Base-by-base conservation (phyloP, 352 stramenopile species). In the Pythium aquatile region DNA sequence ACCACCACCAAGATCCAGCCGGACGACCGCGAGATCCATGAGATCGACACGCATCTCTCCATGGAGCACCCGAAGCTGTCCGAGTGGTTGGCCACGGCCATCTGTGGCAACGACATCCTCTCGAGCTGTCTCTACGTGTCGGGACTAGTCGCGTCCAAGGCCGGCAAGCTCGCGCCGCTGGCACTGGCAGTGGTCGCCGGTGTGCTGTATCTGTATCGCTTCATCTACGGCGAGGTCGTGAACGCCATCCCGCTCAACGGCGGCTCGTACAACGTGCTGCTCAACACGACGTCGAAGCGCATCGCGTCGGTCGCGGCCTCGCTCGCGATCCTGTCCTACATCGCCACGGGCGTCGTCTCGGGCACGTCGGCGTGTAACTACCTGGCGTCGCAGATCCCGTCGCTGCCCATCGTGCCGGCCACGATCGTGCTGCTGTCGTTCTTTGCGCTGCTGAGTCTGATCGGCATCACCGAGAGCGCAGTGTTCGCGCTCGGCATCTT, bases 41-140 rank as follows among this genome's bases (percentile, higher is more conserved):
- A 91, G 30, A 94, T 96, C 72, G 79, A 91, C 29, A 60, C 79
- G 55, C 84, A 91, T 46, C 72, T 93, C 37, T 89, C 80, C 14
- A 80, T 78, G 58, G 68, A 90, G 63, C 83, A 94, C 75, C 69
- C 84, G 11, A 96, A 94, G 72, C 80, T 98, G 26, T 94, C 88
- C 4, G 88, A 98, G 79, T 97, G 92, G 83, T 73, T 96, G 55
- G 92, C 95, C 11, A 98, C 95, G 10, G 90, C 92, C 17, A 98
- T 98, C 72, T 98, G 90, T 61, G 95, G 95, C 17, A 98, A 98
- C 73, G 94, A 98, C 65, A 98, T 98, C 74, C 79, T 98, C 58
- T 97, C 87, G 55, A 98, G 89, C 70, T 97, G 86, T 47, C 85
- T 98, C 37, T 98, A 98, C 70, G 84, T 93, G 35, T 93, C 88